phyloP scores from a whole-genome alignment of 495 filamentous ascomycete genomes.

The Lichina pygmaea region DNA sequence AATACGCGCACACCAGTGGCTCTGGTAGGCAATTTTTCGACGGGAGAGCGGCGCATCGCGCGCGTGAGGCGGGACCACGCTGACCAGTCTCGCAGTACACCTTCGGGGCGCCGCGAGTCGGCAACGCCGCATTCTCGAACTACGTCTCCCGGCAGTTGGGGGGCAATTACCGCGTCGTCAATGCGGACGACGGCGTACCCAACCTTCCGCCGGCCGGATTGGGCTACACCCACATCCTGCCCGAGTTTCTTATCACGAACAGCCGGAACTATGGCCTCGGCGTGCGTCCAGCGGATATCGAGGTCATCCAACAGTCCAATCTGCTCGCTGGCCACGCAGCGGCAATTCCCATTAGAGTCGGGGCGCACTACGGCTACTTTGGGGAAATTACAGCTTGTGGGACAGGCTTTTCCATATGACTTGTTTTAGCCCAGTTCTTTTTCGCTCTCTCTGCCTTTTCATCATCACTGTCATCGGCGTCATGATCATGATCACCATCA shows the following conservation, averaged over 20 bases:
- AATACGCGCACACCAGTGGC: conserved; percentile 17
- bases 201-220: conserved; percentile 26
- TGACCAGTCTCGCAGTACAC: conserved; percentile 17
- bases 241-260: conserved; percentile 36
- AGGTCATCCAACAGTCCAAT: conserved; percentile 4
- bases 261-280: conserved; percentile 14
- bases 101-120: conserved; percentile 42
- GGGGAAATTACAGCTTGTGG: conserved; percentile 1
- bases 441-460: not conserved
- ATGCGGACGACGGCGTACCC: conserved; percentile 38
- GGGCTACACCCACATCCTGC: conserved; percentile 32
- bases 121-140: conserved; percentile 24
- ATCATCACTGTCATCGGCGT: not conserved
- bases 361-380: conserved; percentile 25
- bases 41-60: not conserved
- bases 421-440: not conserved
- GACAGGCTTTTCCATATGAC: not conserved
- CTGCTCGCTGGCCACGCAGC: conserved; percentile 13
- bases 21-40: conserved; percentile 8
- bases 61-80: not conserved
- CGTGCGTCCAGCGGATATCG: conserved; percentile 17
- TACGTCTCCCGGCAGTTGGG: conserved; percentile 25
- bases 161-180: conserved; percentile 36
- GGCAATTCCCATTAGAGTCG: conserved; percentile 13
- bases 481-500: too few relatives aligned